Evolutionary conservation across 371 early-diverging fungal genomes (phyloP).

Genomic region (Circinella umbellata): DNA sequence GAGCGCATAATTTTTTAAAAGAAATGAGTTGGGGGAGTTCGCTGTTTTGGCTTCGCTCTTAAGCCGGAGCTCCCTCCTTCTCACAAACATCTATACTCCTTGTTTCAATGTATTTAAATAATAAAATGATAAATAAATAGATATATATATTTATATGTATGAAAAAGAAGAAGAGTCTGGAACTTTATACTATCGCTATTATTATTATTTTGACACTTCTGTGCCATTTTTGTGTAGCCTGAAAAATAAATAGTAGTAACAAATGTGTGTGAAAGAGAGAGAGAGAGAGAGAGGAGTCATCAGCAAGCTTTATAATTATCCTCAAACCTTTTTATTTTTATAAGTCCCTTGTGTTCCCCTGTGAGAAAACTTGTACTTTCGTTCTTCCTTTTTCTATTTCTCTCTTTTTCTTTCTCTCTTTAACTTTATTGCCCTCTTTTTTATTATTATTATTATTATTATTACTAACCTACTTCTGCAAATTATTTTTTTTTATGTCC

Average conservation of each 20-base stretch:
- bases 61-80: slow-evolving; percentile 45
- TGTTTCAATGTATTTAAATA: background rate
- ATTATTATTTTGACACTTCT: no score
- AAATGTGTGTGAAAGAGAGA: no score
- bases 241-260: no score
- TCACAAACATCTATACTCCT: background rate
- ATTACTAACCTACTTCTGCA: no score
- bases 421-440: no score
- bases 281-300: no score
- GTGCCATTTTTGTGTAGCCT: no score
- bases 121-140: background rate
- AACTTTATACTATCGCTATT: no score
- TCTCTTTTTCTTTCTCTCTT: background rate
- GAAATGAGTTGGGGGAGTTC: slow-evolving; percentile 23
- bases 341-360: background rate
- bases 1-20: slow-evolving; percentile 59
- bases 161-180: no score
- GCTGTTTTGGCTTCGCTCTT: slow-evolving; percentile 48
- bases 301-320: background rate
- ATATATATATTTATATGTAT: no score
- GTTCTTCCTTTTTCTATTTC: slow-evolving; percentile 1
- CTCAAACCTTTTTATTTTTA: background rate
- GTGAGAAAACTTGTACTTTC: background rate
- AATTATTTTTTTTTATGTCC: slow-evolving; percentile 9
- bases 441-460: no score